These are phyloP conservation scores for Pezicula radicicola DNA, from an alignment of 2,329 filamentous ascomycete species.

Conservation along the genomic window DNA sequence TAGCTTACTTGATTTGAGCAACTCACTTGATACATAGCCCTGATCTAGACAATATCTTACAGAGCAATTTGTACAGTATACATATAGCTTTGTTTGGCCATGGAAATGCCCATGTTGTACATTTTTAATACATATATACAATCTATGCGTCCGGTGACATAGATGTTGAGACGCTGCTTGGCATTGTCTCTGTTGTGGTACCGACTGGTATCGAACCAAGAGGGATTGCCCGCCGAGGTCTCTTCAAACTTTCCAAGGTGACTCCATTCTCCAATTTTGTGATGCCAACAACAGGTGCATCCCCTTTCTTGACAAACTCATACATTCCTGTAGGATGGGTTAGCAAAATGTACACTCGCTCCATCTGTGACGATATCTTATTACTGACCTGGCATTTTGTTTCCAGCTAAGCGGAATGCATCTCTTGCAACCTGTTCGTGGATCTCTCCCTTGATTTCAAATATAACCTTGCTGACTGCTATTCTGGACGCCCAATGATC, in stretches of 20 bases:
- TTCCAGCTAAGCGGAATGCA: conserved; percentile 88
- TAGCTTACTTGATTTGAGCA: no score
- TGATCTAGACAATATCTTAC: no score
- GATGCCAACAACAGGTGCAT: conserved; percentile 84
- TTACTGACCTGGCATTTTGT: conserved; percentile 83
- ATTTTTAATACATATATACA: conserved; percentile 4
- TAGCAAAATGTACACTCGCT: conserved; percentile 13
- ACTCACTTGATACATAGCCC: no score
- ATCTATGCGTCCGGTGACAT: conserved; percentile 21
- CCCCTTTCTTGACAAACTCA: conserved; percentile 92
- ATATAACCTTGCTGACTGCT: conserved; percentile 85
- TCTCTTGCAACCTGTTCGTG: conserved; percentile 95
- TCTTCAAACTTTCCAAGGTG: conserved; percentile 79
- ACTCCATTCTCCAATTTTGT: conserved; percentile 77
- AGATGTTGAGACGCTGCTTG: conserved; percentile 20
- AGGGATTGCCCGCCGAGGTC: conserved; percentile 57
- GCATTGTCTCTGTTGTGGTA: conserved; percentile 11
- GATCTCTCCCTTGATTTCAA: conserved; percentile 86
- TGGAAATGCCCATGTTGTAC: conserved; percentile 1
- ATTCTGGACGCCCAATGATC: conserved; percentile 94
- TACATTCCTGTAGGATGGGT: conserved; percentile 59
- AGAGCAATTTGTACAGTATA: no score
- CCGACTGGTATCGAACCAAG: conserved; percentile 16
- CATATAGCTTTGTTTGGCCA: no score
- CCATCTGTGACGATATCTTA: background rate